Evolutionary conservation across 2,329 filamentous ascomycete genomes (phyloP).

Genomic region (Fusarium oligoseptatum): DNA sequence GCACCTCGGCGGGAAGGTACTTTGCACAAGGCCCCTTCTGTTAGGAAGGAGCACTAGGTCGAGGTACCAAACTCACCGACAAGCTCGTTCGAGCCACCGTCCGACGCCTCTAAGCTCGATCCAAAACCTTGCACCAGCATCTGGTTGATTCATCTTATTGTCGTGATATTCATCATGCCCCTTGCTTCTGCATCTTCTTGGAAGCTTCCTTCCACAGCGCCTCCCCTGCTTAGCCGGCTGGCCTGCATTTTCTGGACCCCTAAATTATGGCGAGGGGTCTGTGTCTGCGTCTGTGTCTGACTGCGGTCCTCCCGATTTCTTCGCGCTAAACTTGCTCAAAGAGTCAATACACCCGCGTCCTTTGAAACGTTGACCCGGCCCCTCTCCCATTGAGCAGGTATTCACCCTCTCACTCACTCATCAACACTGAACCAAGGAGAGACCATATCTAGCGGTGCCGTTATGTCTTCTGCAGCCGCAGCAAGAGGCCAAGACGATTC

Average conservation of each 20-base stretch:
- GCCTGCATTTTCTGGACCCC: constrained; percentile 28
- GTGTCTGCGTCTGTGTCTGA: constrained; percentile 9
- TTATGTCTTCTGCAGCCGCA: not conserved
- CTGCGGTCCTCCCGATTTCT: constrained; percentile 29
- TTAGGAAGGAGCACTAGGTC: not conserved
- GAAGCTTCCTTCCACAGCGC: constrained; percentile 3
- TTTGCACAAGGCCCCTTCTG: not conserved
- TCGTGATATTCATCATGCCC: constrained; percentile 8
- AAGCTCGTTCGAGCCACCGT: not conserved
- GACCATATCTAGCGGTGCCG: not conserved
- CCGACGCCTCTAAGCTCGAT: not conserved
- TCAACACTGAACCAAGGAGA: not conserved
- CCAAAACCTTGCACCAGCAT: not conserved
- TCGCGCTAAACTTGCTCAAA: constrained; percentile 39
- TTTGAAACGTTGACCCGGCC: constrained; percentile 32
- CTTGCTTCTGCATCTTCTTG: constrained; percentile 9
- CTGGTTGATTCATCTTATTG: constrained; percentile 7
- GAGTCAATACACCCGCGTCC: constrained; percentile 29
- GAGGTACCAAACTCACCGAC: constrained; percentile 1
- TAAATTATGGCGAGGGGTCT: constrained; percentile 23
- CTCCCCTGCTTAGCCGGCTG: constrained; percentile 5
- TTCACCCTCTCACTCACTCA: not conserved
- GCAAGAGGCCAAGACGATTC: constrained; percentile 5
- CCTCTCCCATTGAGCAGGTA: not conserved
- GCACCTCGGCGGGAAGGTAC: not conserved